A percentile compares a stretch with the other conserved stretches of the same genome.
Conservation (phyloP, 805 yeast species). For the Candida ascalaphidarum region DNA sequence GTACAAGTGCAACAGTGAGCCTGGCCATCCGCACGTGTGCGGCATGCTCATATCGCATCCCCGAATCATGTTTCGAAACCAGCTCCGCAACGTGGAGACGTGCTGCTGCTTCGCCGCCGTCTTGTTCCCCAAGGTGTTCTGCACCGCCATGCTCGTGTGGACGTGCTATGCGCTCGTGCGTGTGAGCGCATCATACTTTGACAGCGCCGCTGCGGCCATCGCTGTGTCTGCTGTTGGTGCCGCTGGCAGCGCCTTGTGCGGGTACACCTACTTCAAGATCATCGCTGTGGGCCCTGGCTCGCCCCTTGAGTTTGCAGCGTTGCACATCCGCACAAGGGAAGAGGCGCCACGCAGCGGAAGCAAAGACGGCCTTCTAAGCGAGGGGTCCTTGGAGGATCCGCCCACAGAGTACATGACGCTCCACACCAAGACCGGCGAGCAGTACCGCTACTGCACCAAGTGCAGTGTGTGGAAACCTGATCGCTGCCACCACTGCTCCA, state of each 20-base stretch:
- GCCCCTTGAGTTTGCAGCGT: slow-evolving; percentile 46
- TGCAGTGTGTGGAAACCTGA: slow-evolving; percentile 55
- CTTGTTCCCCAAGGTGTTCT: slow-evolving; percentile 43
- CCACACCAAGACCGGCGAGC: slow-evolving; percentile 39
- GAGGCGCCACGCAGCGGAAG: not conserved
- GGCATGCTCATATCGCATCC: slow-evolving; percentile 9
- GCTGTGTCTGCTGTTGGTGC: slow-evolving; percentile 14
- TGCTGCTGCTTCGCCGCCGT: slow-evolving; percentile 25
- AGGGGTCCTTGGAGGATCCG: too few relatives aligned
- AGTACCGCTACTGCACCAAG: slow-evolving; percentile 50
- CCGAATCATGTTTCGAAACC: slow-evolving; percentile 3
- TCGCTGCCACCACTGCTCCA: slow-evolving; percentile 49
- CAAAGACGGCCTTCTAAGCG: slow-evolving; percentile 1
- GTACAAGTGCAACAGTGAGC: too few relatives aligned
- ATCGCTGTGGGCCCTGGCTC: slow-evolving; percentile 56
- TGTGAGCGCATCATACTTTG: slow-evolving; percentile 11
- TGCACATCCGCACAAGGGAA: slow-evolving; percentile 15
- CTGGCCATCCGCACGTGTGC: too few relatives aligned
- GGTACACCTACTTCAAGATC: slow-evolving; percentile 46
- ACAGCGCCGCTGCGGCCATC: slow-evolving; percentile 6
- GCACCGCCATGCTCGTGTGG: slow-evolving; percentile 38
- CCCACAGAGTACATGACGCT: slow-evolving; percentile 17
- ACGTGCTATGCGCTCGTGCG: slow-evolving; percentile 31
- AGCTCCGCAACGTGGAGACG: slow-evolving; percentile 3
- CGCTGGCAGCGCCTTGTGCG: slow-evolving; percentile 22